Conservation (phyloP, 2,329 filamentous ascomycete species). For the Arthrinium puccinioides region DNA sequence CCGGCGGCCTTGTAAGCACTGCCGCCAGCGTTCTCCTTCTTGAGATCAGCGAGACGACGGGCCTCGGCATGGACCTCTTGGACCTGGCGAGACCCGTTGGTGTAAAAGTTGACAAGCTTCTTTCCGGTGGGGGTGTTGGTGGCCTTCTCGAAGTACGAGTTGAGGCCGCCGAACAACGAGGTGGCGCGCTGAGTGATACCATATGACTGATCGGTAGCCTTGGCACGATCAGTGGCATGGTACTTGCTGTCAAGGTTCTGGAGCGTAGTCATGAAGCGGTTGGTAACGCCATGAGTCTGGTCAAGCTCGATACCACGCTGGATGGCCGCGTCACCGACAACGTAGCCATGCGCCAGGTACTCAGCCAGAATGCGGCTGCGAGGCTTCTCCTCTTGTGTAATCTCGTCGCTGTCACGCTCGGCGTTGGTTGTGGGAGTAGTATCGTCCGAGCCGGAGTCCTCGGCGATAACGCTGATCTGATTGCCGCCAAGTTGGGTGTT, state of each 20-base stretch:
- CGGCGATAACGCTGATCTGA: slow-evolving; percentile 68
- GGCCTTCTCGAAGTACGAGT: slow-evolving; percentile 93
- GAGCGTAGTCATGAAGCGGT: slow-evolving; percentile 71
- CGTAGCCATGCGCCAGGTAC: slow-evolving; percentile 93
- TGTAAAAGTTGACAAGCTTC: slow-evolving; percentile 83
- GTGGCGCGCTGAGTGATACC: slow-evolving; percentile 69
- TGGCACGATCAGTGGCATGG: slow-evolving; percentile 81
- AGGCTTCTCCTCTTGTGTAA: slow-evolving; percentile 95
- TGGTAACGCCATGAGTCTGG: slow-evolving; percentile 78
- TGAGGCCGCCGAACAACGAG: slow-evolving; percentile 56
- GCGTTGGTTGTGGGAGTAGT: slow-evolving; percentile 48
- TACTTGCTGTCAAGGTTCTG: slow-evolving; percentile 75
- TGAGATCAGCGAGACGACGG: slow-evolving; percentile 77
- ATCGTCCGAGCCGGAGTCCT: slow-evolving; percentile 55
- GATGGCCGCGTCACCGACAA: slow-evolving; percentile 67
- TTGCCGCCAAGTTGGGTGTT: slow-evolving; percentile 90
- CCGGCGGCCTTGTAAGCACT: slow-evolving; percentile 53
- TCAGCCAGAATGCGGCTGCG: slow-evolving; percentile 89
- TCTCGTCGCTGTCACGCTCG: slow-evolving; percentile 57
- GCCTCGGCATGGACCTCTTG: slow-evolving; percentile 92
- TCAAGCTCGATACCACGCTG: slow-evolving; percentile 82
- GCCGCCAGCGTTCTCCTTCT: slow-evolving; percentile 58
- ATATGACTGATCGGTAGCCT: slow-evolving; percentile 77
- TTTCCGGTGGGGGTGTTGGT: slow-evolving; percentile 79
- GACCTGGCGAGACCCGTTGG: slow-evolving; percentile 77